Base-by-base conservation (phyloP, 768 basidiomycete species). In the Mycena pura region DNA sequence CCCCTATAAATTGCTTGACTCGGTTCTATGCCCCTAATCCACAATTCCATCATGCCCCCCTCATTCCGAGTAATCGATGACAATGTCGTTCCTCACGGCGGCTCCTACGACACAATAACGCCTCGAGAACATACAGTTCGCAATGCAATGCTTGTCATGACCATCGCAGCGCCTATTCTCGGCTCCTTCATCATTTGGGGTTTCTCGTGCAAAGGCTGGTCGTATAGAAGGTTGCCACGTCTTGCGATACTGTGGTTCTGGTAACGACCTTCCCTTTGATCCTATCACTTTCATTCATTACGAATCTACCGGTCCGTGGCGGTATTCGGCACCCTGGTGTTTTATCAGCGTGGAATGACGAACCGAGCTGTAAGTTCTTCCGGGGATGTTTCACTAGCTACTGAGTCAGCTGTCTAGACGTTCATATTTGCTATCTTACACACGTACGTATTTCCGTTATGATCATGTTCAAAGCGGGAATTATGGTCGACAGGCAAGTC, bases 161-260 rank as follows among this genome's bases (percentile, higher is more conserved):
- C 57, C 48, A 13, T 60, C 29, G 38, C 36, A 22, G 40, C 57
- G 14, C 57, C 57, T 2, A 51, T 60, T 44, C 24, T 60, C 13
- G 57, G 57, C 48, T 60, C 57, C 47, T 60, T 60, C 57, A 44
- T 52, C 36, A 28, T 60, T 36, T 52, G 47, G 39, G 34, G 51
- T 24, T 60, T 60, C 57, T 48, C 57, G 46, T 27, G 41, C 13
- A 60, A 60, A 44, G 32, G 34, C 45, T 47, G 55, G 55, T 57
- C 55, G 39, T 43, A 60, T 19, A 41, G 21, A 43, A 60, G 41
- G 13, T 60, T 31, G 51, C 49, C 57, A 15, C 57, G 49, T 52
- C 57, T 60, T 34, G 46, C 57, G 27, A 60, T 60, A 52, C 25
- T 60, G 27, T 60, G 57, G 57, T 60, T 60, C 41, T 60, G 46